phyloP scores from a whole-genome alignment of 1,284 basidiomycete species.

The Ceratobasidium sp. region DNA sequence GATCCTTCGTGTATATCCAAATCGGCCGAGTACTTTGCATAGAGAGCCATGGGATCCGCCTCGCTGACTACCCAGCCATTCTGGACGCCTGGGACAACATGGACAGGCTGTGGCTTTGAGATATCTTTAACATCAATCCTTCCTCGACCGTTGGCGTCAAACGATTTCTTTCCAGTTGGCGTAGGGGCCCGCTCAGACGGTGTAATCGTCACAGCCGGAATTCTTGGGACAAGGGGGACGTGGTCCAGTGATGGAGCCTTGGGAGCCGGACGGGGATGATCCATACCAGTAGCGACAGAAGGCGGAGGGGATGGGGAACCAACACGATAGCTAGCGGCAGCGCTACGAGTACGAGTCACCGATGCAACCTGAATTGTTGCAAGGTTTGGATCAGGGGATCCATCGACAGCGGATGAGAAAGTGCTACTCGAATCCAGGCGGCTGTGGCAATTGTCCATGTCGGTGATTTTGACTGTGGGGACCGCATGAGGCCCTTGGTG shows the following conservation, averaged over 20 bases:
- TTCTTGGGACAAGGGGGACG: conserved; percentile 10
- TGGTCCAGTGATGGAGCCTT: conserved; percentile 2
- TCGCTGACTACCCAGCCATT: neutral
- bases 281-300: neutral
- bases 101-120: conserved; percentile 19
- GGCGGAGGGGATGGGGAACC: conserved; percentile 15
- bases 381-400: conserved; percentile 33
- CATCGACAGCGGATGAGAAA: conserved; percentile 7
- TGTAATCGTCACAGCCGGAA: conserved; percentile 10
- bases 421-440: conserved; percentile 22
- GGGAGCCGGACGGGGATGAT: conserved; percentile 32
- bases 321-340: conserved; percentile 13
- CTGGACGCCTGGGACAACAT: neutral
- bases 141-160: conserved; percentile 18
- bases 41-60: conserved; percentile 32
- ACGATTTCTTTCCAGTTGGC: conserved; percentile 15
- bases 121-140: conserved; percentile 35
- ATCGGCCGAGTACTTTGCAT: conserved; percentile 33
- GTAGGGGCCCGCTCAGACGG: neutral
- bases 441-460: conserved; percentile 25
- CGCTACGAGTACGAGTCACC: conserved; percentile 28
- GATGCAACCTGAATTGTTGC: conserved; percentile 34
- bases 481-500: neutral
- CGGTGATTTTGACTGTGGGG: conserved; percentile 26
- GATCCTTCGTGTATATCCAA: conserved; percentile 28